phyloP scores from a whole-genome alignment of 768 basidiomycete genomes.

The Termitomyces sp. region DNA sequence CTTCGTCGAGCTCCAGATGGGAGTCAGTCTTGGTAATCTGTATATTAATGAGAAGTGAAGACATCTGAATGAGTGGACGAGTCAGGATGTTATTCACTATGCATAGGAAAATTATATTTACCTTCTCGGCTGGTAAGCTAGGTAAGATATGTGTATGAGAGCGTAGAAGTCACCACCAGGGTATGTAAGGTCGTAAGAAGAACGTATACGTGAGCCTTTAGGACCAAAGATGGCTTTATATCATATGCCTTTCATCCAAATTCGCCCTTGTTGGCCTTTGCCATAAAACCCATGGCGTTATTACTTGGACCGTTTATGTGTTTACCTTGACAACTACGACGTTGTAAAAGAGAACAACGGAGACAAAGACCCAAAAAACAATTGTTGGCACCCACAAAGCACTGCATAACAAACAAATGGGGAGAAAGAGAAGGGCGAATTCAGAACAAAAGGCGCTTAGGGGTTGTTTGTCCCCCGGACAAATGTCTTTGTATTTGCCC shows the following conservation, averaged over 20 bases:
- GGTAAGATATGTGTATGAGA: background rate
- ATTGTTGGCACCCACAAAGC: background rate
- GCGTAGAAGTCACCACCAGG: background rate
- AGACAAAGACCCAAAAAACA: background rate
- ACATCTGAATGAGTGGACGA: background rate
- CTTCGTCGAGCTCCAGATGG: background rate
- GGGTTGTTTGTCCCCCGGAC: background rate
- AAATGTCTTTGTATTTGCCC: background rate
- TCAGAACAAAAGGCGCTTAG: background rate
- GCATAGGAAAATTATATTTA: background rate
- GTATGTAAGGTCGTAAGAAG: background rate
- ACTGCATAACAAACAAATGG: background rate
- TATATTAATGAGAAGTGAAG: background rate
- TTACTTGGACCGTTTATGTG: background rate
- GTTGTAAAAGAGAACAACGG: background rate
- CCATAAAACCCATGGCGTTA: background rate
- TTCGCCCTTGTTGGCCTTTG: background rate
- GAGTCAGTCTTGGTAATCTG: background rate
- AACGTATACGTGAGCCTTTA: background rate
- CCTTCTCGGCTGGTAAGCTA: background rate
- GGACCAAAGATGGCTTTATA: background rate
- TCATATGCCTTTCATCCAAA: background rate
- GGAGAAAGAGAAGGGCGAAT: background rate
- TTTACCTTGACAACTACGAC: background rate
- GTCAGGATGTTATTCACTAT: background rate